Conservation (phyloP, 768 basidiomycete species). For the Xerocomellus amylosporus region DNA sequence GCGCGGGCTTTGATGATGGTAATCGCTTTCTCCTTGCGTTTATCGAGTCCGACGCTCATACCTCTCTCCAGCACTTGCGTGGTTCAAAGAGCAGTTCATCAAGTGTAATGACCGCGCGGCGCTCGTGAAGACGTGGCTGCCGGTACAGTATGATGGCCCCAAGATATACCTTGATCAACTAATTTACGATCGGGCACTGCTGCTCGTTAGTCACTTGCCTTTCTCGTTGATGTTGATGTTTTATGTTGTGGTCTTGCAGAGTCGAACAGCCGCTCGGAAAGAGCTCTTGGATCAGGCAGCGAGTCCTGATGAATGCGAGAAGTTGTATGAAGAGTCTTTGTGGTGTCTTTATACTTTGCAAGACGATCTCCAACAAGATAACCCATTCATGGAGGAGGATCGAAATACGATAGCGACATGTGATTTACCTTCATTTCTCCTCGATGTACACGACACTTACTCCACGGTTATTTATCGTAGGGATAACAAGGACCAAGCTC, state of each 20-base stretch:
- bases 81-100: slow-evolving; percentile 93
- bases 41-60: slow-evolving; percentile 7
- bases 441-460: background rate
- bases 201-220: slow-evolving; percentile 56
- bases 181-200: slow-evolving; percentile 87
- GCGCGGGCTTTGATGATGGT: slow-evolving; percentile 82
- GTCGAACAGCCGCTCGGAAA: slow-evolving; percentile 87
- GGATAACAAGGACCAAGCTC: slow-evolving; percentile 84
- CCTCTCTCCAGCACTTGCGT: slow-evolving; percentile 57
- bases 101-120: slow-evolving; percentile 93
- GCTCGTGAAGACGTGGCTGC: slow-evolving; percentile 83
- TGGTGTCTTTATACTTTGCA: slow-evolving; percentile 93
- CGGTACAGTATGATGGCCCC: slow-evolving; percentile 76
- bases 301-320: slow-evolving; percentile 82
- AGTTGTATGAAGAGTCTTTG: slow-evolving; percentile 89
- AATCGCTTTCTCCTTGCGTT: slow-evolving; percentile 1
- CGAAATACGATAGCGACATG: slow-evolving; percentile 74
- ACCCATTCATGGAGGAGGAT: slow-evolving; percentile 84
- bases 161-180: slow-evolving; percentile 86
- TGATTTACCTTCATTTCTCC: slow-evolving; percentile 33
- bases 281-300: slow-evolving; percentile 80
- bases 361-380: slow-evolving; percentile 82
- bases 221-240: background rate
- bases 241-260: slow-evolving; percentile 45
- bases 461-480: slow-evolving; percentile 32